Percentiles rank a stretch among this genome's conserved stretches.
These are phyloP conservation scores for Lachancea lanzarotensis DNA, from an alignment of 805 yeast species.

Conservation along the genomic window DNA sequence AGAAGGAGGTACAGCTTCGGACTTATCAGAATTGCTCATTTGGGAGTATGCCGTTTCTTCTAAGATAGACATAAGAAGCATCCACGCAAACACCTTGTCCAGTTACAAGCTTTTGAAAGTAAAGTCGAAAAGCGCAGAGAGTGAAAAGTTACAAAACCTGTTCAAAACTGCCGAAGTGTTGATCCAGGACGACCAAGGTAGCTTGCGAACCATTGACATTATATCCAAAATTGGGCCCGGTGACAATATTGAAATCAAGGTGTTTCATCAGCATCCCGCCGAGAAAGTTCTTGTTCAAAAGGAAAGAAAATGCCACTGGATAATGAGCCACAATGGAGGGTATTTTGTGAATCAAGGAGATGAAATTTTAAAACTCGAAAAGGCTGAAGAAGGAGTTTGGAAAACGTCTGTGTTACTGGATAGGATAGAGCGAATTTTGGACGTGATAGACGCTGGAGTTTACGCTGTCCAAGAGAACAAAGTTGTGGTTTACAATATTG, in stretches of 20 bases:
- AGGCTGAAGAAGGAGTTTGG: slow-evolving; percentile 15
- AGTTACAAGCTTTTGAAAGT: slow-evolving; percentile 19
- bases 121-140: slow-evolving; percentile 13
- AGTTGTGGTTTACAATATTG: slow-evolving; percentile 15
- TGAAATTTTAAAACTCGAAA: slow-evolving; percentile 15
- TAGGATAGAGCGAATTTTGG: slow-evolving; percentile 27
- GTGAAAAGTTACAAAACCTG: slow-evolving; percentile 13
- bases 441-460: slow-evolving; percentile 20
- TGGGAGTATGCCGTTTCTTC: slow-evolving; percentile 27
- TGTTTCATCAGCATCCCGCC: slow-evolving; percentile 15
- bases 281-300: slow-evolving; percentile 9
- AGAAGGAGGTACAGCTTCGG: slow-evolving; percentile 13
- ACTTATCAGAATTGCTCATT: slow-evolving; percentile 15
- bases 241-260: slow-evolving; percentile 22
- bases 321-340: slow-evolving; percentile 20
- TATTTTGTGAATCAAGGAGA: slow-evolving; percentile 19
- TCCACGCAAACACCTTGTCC: slow-evolving; percentile 22
- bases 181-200: slow-evolving; percentile 11
- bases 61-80: slow-evolving; percentile 7
- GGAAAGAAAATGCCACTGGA: slow-evolving; percentile 21
- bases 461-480: slow-evolving; percentile 18
- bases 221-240: slow-evolving; percentile 20
- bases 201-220: slow-evolving; percentile 22
- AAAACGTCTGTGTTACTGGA: slow-evolving; percentile 13
- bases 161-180: slow-evolving; percentile 29